Percentiles rank a stretch among this genome's conserved stretches.
Conservation (phyloP, 306 rosid genomes). For the Cicer pinnatifidum region DNA sequence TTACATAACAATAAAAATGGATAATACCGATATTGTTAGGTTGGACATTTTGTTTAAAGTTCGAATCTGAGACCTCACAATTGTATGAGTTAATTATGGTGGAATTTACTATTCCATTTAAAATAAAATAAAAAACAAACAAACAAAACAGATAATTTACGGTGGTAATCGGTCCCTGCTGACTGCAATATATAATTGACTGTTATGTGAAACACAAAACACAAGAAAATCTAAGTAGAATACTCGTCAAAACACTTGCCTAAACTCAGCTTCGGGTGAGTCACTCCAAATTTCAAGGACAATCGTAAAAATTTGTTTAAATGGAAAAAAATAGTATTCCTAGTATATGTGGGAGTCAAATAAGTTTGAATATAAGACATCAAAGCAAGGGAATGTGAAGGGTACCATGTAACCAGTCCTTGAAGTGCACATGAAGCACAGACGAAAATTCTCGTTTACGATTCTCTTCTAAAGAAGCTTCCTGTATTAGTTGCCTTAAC, state of each 20-base stretch:
- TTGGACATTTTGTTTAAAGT: no score
- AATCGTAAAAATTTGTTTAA: not conserved
- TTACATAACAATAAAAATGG: not conserved
- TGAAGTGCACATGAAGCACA: conserved; percentile 84
- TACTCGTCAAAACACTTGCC: not conserved
- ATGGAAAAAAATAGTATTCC: not conserved
- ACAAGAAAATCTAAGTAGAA: not conserved
- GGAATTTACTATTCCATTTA: no score
- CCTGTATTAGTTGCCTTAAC: conserved; percentile 69
- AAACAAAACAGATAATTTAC: not conserved
- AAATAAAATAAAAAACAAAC: no score
- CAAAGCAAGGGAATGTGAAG: conserved; percentile 14
- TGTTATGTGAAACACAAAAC: not conserved
- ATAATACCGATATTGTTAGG: not conserved
- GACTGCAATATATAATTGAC: not conserved
- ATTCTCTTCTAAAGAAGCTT: conserved; percentile 83
- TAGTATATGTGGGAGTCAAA: not conserved
- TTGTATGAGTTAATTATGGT: no score
- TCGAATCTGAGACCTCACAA: no score
- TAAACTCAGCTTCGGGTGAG: not conserved
- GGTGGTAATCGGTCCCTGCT: not conserved
- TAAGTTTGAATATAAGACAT: conserved; percentile 2
- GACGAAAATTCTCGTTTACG: conserved; percentile 82
- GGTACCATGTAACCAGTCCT: conserved; percentile 94
- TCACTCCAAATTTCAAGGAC: conserved; percentile 11